Conservation (phyloP, 2,329 filamentous ascomycete species). For the Sphaerostilbella broomeana region DNA sequence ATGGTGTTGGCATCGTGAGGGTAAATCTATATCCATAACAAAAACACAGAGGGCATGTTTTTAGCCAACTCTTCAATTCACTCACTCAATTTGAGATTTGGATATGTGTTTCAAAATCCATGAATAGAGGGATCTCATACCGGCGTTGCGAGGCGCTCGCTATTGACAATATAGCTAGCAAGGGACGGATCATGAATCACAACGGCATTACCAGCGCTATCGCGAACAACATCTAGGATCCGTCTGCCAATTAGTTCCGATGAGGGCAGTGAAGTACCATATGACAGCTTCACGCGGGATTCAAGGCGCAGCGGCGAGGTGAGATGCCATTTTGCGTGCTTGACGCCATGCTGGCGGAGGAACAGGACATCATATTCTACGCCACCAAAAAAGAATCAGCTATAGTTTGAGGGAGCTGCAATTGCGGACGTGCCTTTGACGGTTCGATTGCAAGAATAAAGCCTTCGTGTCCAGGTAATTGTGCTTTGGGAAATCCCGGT, state of each 20-base stretch:
- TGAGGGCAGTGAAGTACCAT: constrained; percentile 43
- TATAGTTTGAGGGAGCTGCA: constrained; percentile 3
- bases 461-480: too few relatives aligned
- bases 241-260: constrained; percentile 57
- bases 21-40: constrained; percentile 42
- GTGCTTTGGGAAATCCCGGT: neutral
- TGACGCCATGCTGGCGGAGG: constrained; percentile 32
- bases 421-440: constrained; percentile 21
- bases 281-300: constrained; percentile 28
- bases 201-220: constrained; percentile 43
- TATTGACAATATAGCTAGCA: constrained; percentile 65
- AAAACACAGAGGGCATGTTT: neutral
- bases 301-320: constrained; percentile 29
- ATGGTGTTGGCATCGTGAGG: constrained; percentile 69
- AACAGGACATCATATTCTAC: constrained; percentile 36
- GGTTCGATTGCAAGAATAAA: constrained; percentile 23
- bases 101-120: neutral
- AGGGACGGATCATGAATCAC: constrained; percentile 60
- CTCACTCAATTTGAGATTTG: neutral
- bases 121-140: constrained; percentile 13
- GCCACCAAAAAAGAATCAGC: neutral
- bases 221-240: constrained; percentile 51
- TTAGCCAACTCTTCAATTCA: neutral
- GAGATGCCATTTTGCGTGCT: constrained; percentile 32
- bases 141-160: constrained; percentile 66